Evolutionary conservation across 208 protist genomes (phyloP).

Genomic region (Crithidia sp.): DNA sequence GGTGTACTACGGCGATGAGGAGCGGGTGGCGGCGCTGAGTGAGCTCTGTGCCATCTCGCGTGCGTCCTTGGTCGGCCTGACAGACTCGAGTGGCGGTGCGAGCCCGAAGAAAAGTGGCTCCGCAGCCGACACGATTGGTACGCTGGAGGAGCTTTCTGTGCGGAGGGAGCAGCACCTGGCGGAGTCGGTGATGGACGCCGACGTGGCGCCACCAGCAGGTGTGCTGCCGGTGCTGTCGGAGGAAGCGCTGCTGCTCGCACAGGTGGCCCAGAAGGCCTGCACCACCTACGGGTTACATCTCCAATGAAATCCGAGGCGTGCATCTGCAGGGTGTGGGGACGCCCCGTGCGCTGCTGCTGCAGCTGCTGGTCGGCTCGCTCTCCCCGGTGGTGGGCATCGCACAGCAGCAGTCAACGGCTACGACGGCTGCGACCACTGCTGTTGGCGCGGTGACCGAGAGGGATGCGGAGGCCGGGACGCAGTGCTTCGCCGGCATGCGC

Average conservation of each 20-base stretch:
- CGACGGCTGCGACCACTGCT: background rate
- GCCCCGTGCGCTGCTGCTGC: constrained; percentile 64
- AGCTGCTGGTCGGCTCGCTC: constrained; percentile 59
- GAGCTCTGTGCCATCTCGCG: constrained; percentile 25
- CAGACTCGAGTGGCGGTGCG: background rate
- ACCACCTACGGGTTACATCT: constrained; percentile 70
- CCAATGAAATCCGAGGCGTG: constrained; percentile 73
- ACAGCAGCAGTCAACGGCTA: background rate
- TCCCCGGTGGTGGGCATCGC: constrained; percentile 45
- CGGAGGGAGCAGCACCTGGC: background rate
- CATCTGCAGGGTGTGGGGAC: constrained; percentile 62
- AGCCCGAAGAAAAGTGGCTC: background rate
- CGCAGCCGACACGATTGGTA: background rate
- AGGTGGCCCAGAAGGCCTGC: constrained; percentile 48
- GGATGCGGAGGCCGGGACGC: constrained; percentile 1
- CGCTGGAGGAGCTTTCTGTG: constrained; percentile 4
- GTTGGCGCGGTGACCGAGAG: background rate
- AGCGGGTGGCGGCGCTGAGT: constrained; percentile 27
- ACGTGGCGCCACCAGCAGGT: constrained; percentile 1
- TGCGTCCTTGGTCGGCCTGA: constrained; percentile 17
- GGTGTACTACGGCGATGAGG: constrained; percentile 35
- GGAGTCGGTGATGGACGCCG: background rate
- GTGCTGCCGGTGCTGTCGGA: constrained; percentile 30
- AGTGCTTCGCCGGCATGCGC: constrained; percentile 30
- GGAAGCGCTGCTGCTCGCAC: constrained; percentile 49